Evolutionary conservation across 805 yeast genomes (phyloP).

Genomic region (Saturnispora sekii): DNA sequence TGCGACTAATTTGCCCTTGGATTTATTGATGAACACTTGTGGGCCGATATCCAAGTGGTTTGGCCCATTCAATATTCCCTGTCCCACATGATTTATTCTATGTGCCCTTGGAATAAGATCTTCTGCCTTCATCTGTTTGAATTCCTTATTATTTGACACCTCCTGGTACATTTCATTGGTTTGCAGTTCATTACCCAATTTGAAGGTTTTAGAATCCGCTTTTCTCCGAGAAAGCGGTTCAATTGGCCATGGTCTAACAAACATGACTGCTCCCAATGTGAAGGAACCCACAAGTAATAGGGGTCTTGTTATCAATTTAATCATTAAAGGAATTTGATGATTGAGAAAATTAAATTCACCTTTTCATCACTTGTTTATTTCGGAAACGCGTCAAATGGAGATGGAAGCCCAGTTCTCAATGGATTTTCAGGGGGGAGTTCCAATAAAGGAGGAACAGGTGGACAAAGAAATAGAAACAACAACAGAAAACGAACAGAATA

Average conservation of each 20-base stretch:
- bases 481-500: too few relatives aligned
- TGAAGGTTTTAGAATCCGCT: conserved; percentile 9
- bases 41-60: conserved; percentile 70
- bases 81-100: conserved; percentile 52
- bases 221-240: conserved; percentile 9
- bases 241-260: conserved; percentile 26
- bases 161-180: neutral
- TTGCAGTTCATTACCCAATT: neutral
- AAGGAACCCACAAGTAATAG: conserved; percentile 15
- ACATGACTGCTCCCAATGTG: conserved; percentile 23
- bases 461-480: too few relatives aligned
- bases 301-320: conserved; percentile 7
- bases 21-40: conserved; percentile 43
- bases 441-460: too few relatives aligned
- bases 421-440: too few relatives aligned
- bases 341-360: too few relatives aligned
- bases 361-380: too few relatives aligned
- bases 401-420: too few relatives aligned
- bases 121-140: conserved; percentile 27
- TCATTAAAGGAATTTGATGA: neutral
- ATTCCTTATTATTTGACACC: conserved; percentile 17
- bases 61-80: conserved; percentile 63
- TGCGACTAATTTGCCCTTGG: conserved; percentile 45
- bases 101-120: conserved; percentile 50
- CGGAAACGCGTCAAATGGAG: too few relatives aligned